Evolutionary conservation across 2,329 filamentous ascomycete species (phyloP).

Genomic region (Fusarium annulatum): DNA sequence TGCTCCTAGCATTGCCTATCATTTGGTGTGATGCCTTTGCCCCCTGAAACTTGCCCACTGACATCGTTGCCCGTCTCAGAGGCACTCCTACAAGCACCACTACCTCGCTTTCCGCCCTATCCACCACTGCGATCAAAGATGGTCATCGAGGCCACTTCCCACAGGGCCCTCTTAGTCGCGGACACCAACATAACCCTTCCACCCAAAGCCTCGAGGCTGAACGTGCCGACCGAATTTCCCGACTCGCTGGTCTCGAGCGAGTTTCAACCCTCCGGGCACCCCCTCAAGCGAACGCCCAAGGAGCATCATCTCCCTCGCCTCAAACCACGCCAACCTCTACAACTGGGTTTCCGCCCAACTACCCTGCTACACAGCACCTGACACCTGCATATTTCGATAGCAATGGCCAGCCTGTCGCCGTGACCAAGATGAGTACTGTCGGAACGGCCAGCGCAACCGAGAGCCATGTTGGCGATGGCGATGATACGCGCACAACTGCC

Average conservation of each 20-base stretch:
- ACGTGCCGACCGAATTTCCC: slow-evolving; percentile 93
- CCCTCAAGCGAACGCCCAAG: slow-evolving; percentile 46
- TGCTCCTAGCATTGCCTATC: slow-evolving; percentile 1
- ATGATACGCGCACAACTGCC: slow-evolving; percentile 62
- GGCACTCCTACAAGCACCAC: slow-evolving; percentile 94
- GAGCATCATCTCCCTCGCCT: slow-evolving; percentile 55
- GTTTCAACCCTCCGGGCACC: slow-evolving; percentile 79
- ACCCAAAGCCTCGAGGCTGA: slow-evolving; percentile 87
- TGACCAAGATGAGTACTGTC: slow-evolving; percentile 87
- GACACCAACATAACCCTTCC: slow-evolving; percentile 68
- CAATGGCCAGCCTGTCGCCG: slow-evolving; percentile 73
- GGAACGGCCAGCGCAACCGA: slow-evolving; percentile 90
- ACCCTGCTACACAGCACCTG: slow-evolving; percentile 53
- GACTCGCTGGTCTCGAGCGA: slow-evolving; percentile 89
- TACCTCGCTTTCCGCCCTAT: slow-evolving; percentile 90
- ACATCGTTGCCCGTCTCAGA: slow-evolving; percentile 57
- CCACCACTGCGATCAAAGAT: slow-evolving; percentile 95
- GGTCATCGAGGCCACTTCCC: slow-evolving; percentile 86
- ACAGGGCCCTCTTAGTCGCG: slow-evolving; percentile 63
- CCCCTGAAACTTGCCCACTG: slow-evolving; percentile 6
- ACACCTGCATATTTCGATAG: slow-evolving; percentile 84
- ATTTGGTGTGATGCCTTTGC: slow-evolving; percentile 5
- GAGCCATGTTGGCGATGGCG: slow-evolving; percentile 69
- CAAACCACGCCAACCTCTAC: slow-evolving; percentile 65
- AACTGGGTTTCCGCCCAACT: slow-evolving; percentile 56